Evolutionary conservation across 2,329 filamentous ascomycete species (phyloP), one percentile per base, ranked within the genome.

Genomic region (Cercospora berteroae): DNA sequence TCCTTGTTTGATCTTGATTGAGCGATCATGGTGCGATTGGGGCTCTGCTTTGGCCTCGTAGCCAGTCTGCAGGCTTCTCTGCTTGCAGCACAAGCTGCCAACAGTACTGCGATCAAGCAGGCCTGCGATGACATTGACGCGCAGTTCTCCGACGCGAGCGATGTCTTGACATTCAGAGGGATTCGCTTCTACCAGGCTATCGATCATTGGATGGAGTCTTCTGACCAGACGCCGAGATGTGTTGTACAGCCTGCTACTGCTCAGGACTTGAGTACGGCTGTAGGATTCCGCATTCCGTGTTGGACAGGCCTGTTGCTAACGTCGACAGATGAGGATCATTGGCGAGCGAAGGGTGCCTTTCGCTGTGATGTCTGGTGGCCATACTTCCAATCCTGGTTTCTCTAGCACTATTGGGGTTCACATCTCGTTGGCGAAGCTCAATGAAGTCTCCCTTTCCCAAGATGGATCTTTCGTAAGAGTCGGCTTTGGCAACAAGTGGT

Each of bases 321-420:
- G 2, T 63, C 18, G 27, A 31, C 18, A 55, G 60, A 63, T 69
- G n/a, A 61, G 39, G 13, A 52, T 67, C 48, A 57, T 69, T 31
- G 65, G 48, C 10, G 23, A 60, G 25, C 13, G 25, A 6, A 25
- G 62, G 2, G 59, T 60, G 4, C 59, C 44, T 4, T 69, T 69
- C 25, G 67, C 67, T 8, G 60, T 69, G 6, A 48, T 48, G 27
- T 64, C 52, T 18, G 60, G 52, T 13, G 65, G 65, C 16, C 67
- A 69, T 56, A 63, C 60, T 5, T 61, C 65, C 20, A 69, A 69
- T 50, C 64, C 50, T 5, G 67, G 67, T 1, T 69, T 69, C 65
- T 64, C 65, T 3, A 64, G 59, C 44, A 67, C 65, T 1, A 25
- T 42, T 23, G 67, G 67, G 4, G 58, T 69, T 10, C 65, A 67